Evolutionary conservation across 2,329 filamentous ascomycete species (phyloP).

Genomic region (Diaporthe batatas): DNA sequence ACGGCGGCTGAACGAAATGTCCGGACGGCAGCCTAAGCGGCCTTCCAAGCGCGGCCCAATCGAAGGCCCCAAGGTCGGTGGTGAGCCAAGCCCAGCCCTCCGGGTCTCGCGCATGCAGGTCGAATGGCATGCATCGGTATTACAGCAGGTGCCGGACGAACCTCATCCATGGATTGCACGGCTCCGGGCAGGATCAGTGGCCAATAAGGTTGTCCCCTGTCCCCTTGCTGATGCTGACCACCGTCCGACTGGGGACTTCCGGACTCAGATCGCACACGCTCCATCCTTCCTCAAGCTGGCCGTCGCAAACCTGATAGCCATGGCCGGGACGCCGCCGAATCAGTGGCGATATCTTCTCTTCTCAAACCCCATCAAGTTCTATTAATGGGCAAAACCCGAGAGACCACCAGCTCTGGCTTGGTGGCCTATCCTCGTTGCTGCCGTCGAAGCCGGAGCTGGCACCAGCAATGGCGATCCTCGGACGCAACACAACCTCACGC

Average conservation of each 20-base stretch:
- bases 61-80: neutral
- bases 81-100: neutral
- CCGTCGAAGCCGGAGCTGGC: neutral
- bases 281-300: neutral
- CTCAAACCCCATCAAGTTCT: neutral
- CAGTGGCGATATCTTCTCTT: neutral
- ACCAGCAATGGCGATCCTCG: too few species aligned
- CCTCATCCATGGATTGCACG: neutral
- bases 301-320: neutral
- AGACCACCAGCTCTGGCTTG: neutral
- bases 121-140: slow-evolving; percentile 5
- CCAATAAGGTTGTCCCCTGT: neutral
- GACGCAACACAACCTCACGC: neutral
- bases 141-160: slow-evolving; percentile 7
- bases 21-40: slow-evolving; percentile 22
- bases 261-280: neutral
- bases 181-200: slow-evolving; percentile 1
- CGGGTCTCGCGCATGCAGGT: slow-evolving; percentile 4
- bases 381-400: neutral
- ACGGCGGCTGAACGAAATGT: slow-evolving; percentile 10
- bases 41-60: slow-evolving; percentile 11
- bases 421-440: neutral
- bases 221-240: slow-evolving; percentile 18
- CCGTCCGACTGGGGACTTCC: slow-evolving; percentile 26
- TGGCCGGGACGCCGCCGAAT: neutral